Evolutionary conservation across 805 yeast genomes (phyloP), one percentile per base, ranked within the genome.

Genomic region (Jamesozyma spencerorum): DNA sequence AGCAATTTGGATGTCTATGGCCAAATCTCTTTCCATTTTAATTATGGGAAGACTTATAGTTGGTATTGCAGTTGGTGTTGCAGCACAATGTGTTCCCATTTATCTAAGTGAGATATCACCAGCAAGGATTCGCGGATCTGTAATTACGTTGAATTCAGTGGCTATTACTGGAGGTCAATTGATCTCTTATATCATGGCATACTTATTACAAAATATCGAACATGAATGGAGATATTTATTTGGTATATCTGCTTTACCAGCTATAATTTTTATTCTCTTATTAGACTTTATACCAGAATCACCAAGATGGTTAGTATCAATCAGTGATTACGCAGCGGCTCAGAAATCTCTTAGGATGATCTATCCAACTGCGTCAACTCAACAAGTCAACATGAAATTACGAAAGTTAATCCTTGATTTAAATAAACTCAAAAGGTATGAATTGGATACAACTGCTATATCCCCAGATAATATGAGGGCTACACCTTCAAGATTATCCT

Each of bases 11-110:
- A 71, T 76, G 56, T 60, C 76, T 0, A 51, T 73, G 12, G 49
- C 65, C 1, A 43, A 54, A 18, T 57, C 63, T 12, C 65, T 77
- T 54, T 46, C 57, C 42, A 66, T 65, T 45, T 51, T 73, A 42
- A 58, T 69, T 27, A 47, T 65, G 37, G 90, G 90, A 1, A 66
- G 90, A 43, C 68, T 74, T 24, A 57, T 78, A 26, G 72, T 82
- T 13, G 88, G 88, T n/a, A 51, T 79, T 19, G 86, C 82, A 7
- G 78, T 83, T 18, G 92, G 92, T 13, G 72, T 74, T 20, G 80
- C 83, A 5, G 74, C 87, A 0, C 82, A 81, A 50, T 67, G 79
- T 31, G 76, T 79, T 2, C 90, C 81, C 0, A 66, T 74, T 12
- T 75, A 71, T 51, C 62, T 75, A 12, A 69, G 77, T 18, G 82